Base-by-base conservation (phyloP, 805 yeast species). In the Metschnikowia bowlesiae region DNA sequence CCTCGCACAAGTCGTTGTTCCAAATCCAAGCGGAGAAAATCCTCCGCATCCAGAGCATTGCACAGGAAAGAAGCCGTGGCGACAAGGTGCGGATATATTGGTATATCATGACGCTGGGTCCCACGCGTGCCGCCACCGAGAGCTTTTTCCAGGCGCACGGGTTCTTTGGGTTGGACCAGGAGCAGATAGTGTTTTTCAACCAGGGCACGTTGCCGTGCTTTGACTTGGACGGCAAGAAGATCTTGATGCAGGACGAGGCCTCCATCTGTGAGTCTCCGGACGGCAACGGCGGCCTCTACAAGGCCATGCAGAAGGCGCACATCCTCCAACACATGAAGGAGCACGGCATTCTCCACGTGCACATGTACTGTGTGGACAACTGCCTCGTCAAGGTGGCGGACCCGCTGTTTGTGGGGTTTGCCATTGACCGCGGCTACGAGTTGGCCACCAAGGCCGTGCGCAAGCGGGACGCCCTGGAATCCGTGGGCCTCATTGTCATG, bases 281-380 rank as follows among this genome's bases (percentile, higher is more conserved):
- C 68, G 99, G 99, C 1, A 94, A 94, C 66, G 99, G 99, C 51
- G 99, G 99, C 1, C 74, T 94, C 46, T 94, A 94, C 72, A 85
- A 82, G 62, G 98, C 97, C 0, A 75, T 94, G 37, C 69, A 72
- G 58, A 78, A 78, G 39, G 80, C 84, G 56, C 79, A 81, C 2
- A 72, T 91, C 16, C 62, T 94, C 32, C 78, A 79, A 6, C 96
- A 92, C 65, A 80, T 94, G 64, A 62, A 70, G 30, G 52, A 59
- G 7, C 83, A 82, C 50, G 90, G 89, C 6, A 81, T 92, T 55
- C 82, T 88, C 67, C 98, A 94, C 65, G 78, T 94, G 53, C 97
- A 94, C 70, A 89, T 91, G 87, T 94, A 90, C 71, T 92, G 98
- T 70, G 98, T 94, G 44, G 99, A 94, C 70, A 94, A 94, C 68